These are phyloP conservation scores for Botryotinia convoluta DNA, from an alignment of 2,329 filamentous ascomycete species.

Conservation along the genomic window DNA sequence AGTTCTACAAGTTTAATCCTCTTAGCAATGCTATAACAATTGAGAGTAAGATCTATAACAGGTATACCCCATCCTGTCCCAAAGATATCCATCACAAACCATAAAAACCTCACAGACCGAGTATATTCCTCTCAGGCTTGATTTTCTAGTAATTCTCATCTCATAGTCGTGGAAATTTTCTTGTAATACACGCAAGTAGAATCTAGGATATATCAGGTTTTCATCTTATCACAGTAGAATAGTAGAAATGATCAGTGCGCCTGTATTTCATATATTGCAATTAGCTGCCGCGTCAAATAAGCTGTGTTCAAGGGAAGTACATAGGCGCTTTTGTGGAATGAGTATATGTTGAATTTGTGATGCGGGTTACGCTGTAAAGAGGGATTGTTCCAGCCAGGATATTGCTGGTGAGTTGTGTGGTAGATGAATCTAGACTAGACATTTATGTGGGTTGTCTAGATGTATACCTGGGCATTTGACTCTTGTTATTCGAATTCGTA, in stretches of 20 bases:
- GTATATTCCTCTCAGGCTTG: background rate
- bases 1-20: background rate
- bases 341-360: background rate
- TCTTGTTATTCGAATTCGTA: background rate
- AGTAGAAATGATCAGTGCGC: too few species aligned
- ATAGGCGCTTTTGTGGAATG: background rate
- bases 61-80: background rate
- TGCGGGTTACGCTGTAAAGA: background rate
- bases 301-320: background rate
- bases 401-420: background rate
- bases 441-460: background rate
- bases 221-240: background rate
- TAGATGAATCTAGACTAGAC: too few species aligned
- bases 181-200: too few species aligned
- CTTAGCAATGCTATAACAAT: background rate
- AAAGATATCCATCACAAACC: background rate
- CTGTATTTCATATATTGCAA: too few species aligned
- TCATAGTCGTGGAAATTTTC: background rate
- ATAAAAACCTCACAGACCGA: too few species aligned
- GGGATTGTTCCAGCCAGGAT: background rate
- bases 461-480: background rate
- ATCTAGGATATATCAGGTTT: background rate
- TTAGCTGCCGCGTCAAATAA: too few species aligned
- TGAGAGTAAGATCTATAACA: background rate
- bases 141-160: background rate